A percentile compares a stretch with the other conserved stretches of the same genome.
These are phyloP conservation scores for Solanum chacoense DNA, from an alignment of 305 asterid genomes.

Conservation along the genomic window DNA sequence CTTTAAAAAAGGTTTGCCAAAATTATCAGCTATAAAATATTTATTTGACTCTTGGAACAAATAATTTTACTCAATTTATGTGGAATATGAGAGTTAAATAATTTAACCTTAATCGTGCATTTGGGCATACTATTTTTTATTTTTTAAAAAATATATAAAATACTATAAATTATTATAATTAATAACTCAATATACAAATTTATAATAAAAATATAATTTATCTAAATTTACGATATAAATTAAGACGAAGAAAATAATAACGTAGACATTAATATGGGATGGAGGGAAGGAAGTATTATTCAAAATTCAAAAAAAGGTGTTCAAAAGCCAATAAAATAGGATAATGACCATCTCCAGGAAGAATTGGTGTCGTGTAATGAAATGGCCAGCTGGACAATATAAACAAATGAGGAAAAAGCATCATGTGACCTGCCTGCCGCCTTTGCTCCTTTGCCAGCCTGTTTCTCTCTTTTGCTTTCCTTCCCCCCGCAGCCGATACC, in stretches of 20 bases:
- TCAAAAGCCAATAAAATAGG: neutral
- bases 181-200: neutral
- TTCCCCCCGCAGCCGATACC: neutral
- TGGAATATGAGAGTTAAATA: neutral
- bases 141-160: too few species aligned
- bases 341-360: neutral
- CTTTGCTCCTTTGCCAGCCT: neutral
- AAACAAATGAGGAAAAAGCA: neutral
- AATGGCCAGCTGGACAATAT: neutral
- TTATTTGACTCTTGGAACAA: neutral
- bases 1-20: neutral
- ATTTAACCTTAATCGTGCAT: neutral
- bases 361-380: neutral
- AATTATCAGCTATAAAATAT: neutral
- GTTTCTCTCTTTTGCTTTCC: neutral
- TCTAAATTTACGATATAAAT: too few species aligned
- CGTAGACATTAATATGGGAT: neutral
- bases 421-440: conserved; percentile 2
- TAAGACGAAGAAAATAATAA: neutral
- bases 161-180: neutral
- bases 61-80: neutral
- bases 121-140: too few species aligned
- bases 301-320: neutral
- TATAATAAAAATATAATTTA: too few species aligned
- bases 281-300: neutral